Base-by-base conservation (phyloP, 805 yeast genomes). In the Teunomyces panamensis region DNA sequence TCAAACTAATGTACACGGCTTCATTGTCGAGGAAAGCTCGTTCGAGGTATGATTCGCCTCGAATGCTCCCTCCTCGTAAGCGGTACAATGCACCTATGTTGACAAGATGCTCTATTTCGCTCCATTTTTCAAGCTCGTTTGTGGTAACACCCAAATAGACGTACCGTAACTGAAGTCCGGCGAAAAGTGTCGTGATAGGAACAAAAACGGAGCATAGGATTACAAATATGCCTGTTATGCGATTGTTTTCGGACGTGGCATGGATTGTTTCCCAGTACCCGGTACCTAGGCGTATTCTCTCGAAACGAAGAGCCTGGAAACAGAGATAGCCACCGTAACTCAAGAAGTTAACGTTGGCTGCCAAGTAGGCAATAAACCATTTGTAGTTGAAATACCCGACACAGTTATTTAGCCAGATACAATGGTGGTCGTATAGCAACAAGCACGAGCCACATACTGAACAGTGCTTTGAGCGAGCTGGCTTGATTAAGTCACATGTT, bases 91-190 rank as follows among this genome's bases (percentile, higher is more conserved):
- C 43, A 3, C 56, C 55, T 11, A 53, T 32, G 3, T 39, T 11
- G 7, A 54, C 59, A 48, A 81, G 68, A 43, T 78, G 75, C 46
- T 82, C 82, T 10, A 87, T 72, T 3, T 74, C 80, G 14, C 69
- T 78, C 95, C 95, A 87, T 58, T 87, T 87, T 44, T 73, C 81
- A 13, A 78, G 68, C 63, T 87, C 96, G 57, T 84, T 85, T 3
- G 91, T 84, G 9, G 94, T 86, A 61, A 83, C 83, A 0, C 96
- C 96, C 36, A 78, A 71, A 52, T 73, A 75, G 2, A 86, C 67
- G 52, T 79, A 73, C 29, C 73, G 58, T 24, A 81, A 34, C 53
- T 84, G 87, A 49, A 9, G 64, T 50, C 20, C 48, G 7, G 52
- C 39, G 45, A 61, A 62, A 24, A 55, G 49, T 5, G 48, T 28